phyloP scores from a whole-genome alignment of 768 basidiomycete species.

The Astraeus odoratus region DNA sequence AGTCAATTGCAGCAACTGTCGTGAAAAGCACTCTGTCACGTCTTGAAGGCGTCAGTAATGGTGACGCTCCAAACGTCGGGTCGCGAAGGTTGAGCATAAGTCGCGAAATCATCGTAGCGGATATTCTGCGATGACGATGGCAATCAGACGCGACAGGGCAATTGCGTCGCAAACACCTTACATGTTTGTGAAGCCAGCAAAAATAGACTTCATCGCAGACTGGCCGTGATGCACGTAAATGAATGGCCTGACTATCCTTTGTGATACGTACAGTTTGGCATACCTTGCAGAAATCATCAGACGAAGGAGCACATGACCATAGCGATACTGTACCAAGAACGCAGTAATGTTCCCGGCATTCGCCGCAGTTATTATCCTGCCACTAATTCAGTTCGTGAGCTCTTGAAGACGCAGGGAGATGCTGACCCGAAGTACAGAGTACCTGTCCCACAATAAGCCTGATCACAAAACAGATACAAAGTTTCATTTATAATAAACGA shows the following conservation, averaged over 20 bases:
- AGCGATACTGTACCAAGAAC: neutral
- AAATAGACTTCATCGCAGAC: neutral
- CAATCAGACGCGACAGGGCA: neutral
- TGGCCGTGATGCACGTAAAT: neutral
- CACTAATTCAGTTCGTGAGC: no score
- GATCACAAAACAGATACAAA: neutral
- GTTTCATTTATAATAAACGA: neutral
- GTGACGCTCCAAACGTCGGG: neutral
- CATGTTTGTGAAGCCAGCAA: neutral
- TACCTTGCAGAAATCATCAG: neutral
- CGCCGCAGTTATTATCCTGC: neutral
- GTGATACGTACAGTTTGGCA: neutral
- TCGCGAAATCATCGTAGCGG: constrained; percentile 47
- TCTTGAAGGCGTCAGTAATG: neutral
- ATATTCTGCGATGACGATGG: constrained; percentile 31
- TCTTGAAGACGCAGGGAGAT: neutral
- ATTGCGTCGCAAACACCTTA: neutral
- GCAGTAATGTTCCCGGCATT: constrained; percentile 1
- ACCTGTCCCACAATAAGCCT: neutral
- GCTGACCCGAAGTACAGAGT: constrained; percentile 1
- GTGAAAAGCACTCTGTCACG: neutral
- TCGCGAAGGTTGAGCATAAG: constrained; percentile 50
- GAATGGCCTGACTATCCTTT: neutral
- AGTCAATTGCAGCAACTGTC: neutral
- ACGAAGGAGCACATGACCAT: neutral